A percentile compares a stretch with the other conserved stretches of the same genome.
phyloP scores from a whole-genome alignment of 768 basidiomycete species.

The Phlegmacium glaucopus region DNA sequence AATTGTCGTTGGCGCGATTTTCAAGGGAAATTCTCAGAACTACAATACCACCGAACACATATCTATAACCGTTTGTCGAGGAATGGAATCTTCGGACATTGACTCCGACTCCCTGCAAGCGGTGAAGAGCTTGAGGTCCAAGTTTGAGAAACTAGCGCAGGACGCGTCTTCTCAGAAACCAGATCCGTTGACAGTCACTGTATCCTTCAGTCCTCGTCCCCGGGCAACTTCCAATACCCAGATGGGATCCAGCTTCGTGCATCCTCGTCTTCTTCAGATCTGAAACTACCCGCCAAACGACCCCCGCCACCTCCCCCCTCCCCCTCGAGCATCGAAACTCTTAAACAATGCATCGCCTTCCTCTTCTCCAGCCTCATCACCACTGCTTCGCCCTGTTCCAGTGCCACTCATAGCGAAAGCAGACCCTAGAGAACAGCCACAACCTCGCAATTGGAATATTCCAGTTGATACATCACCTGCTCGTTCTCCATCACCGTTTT shows the following conservation, averaged over 20 bases:
- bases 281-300: conserved; percentile 41
- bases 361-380: conserved; percentile 42
- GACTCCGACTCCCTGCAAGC: conserved; percentile 57
- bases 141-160: conserved; percentile 66
- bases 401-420: conserved; percentile 21
- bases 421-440: conserved; percentile 23
- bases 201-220: conserved; percentile 36
- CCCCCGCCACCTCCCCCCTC: conserved; percentile 61
- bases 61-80: too few relatives aligned
- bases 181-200: conserved; percentile 22
- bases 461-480: conserved; percentile 32
- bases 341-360: conserved; percentile 33
- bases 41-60: too few relatives aligned
- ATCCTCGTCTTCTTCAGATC: conserved; percentile 53
- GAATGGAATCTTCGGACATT: conserved; percentile 28
- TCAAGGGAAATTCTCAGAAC: too few relatives aligned
- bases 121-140: conserved; percentile 66
- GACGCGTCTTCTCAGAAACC: conserved; percentile 22
- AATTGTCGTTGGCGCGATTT: too few relatives aligned
- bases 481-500: conserved; percentile 43
- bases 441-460: conserved; percentile 33
- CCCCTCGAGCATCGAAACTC: conserved; percentile 32
- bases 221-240: conserved; percentile 34
- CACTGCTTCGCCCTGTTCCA: conserved; percentile 51
- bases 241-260: conserved; percentile 34